phyloP scores from a whole-genome alignment of 257 asterid species.

The Eustoma russellianum region DNA sequence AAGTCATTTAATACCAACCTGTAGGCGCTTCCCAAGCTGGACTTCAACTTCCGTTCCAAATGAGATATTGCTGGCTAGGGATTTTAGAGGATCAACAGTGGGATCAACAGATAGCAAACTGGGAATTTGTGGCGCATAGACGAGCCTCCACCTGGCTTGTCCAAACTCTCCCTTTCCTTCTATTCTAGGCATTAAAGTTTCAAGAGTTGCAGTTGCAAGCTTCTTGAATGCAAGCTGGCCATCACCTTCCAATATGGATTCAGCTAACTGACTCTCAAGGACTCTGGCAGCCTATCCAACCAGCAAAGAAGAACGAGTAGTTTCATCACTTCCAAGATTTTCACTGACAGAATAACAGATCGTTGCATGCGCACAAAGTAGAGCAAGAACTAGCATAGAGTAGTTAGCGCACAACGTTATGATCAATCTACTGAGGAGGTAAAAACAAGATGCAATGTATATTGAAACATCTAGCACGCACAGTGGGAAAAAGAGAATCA shows the following conservation, averaged over 20 bases:
- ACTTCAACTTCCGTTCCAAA: conserved; percentile 97
- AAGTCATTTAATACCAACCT: conserved; percentile 37
- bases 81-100: conserved; percentile 87
- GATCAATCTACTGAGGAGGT: too few relatives aligned
- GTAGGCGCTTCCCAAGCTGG: conserved; percentile 97
- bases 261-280: conserved; percentile 94
- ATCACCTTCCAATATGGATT: conserved; percentile 93
- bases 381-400: too few relatives aligned
- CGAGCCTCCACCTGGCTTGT: conserved; percentile 98
- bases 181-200: conserved; percentile 91
- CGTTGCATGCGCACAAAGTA: too few relatives aligned
- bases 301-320: conserved; percentile 1
- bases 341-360: too few relatives aligned
- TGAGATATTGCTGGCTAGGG: conserved; percentile 94
- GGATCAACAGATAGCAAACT: conserved; percentile 92
- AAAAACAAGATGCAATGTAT: too few relatives aligned
- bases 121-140: conserved; percentile 96
- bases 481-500: too few relatives aligned
- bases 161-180: conserved; percentile 99
- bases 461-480: too few relatives aligned
- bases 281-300: conserved; percentile 87
- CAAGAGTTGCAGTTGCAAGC: conserved; percentile 96
- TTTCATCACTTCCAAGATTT: too few relatives aligned
- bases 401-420: too few relatives aligned
- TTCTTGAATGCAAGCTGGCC: conserved; percentile 99